Evolutionary conservation across 176 grass and related monocot species (phyloP).

Genomic region (barley (Hordeum vulgare)): DNA sequence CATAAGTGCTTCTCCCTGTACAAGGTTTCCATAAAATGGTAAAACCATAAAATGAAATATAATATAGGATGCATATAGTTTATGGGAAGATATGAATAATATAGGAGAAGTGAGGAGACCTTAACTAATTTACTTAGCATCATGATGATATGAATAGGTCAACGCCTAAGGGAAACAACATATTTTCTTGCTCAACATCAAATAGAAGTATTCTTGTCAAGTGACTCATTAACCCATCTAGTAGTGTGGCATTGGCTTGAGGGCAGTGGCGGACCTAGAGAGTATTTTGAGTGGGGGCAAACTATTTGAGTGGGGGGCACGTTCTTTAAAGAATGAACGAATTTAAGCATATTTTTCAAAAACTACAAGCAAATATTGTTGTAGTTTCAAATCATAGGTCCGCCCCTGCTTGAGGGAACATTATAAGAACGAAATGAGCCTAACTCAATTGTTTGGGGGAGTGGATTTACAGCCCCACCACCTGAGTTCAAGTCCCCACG

Average conservation of each 20-base stretch:
- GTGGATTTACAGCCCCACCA: background rate
- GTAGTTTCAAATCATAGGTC: too few species aligned
- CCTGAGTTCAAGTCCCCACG: background rate
- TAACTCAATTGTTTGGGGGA: background rate
- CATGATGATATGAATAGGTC: background rate
- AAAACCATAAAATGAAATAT: conserved; percentile 19
- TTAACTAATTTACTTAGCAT: conserved; percentile 11
- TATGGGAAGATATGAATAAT: conserved; percentile 3
- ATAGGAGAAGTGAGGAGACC: background rate
- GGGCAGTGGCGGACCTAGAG: too few species aligned
- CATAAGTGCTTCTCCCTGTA: conserved; percentile 80
- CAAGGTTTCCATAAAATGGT: conserved; percentile 18
- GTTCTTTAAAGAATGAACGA: too few species aligned
- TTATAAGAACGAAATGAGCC: background rate
- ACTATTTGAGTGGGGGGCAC: too few species aligned
- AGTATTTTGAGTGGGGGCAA: too few species aligned
- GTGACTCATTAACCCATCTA: background rate
- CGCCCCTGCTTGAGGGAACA: background rate
- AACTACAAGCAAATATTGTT: too few species aligned
- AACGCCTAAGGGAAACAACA: background rate
- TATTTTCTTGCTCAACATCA: background rate
- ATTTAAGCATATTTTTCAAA: too few species aligned
- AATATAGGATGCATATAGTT: background rate
- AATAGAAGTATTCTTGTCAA: background rate
- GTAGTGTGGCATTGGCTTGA: background rate